Conservation (phyloP, 2,329 filamentous ascomycete genomes). For the Xylariaceae sp. region DNA sequence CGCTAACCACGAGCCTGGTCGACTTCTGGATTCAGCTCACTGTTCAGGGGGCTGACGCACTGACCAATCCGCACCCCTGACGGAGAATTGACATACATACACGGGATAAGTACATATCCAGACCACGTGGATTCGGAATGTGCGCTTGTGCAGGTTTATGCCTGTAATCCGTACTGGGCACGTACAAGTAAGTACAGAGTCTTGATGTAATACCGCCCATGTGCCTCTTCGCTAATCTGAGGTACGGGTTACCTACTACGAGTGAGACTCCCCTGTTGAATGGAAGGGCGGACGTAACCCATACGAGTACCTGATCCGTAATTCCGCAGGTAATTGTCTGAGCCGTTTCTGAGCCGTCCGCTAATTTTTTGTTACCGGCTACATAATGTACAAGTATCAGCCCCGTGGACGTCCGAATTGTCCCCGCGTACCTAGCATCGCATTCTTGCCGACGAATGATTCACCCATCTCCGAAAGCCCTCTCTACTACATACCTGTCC, state of each 20-base stretch:
- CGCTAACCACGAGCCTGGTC: background rate
- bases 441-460: background rate
- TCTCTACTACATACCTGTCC: background rate
- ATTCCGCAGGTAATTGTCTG: too few species aligned
- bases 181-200: too few species aligned
- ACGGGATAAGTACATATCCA: background rate
- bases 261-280: too few species aligned
- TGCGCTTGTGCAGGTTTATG: too few species aligned
- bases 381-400: background rate
- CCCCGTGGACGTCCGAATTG: background rate
- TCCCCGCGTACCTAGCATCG: background rate
- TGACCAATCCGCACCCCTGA: background rate
- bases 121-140: too few species aligned
- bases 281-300: too few species aligned
- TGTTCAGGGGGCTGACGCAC: background rate
- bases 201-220: too few species aligned
- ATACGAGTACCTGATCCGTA: too few species aligned
- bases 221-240: too few species aligned
- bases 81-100: background rate
- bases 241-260: too few species aligned
- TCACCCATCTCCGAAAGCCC: background rate
- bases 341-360: too few species aligned
- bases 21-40: background rate
- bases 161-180: too few species aligned
- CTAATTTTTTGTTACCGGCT: background rate